Base-by-base conservation (phyloP, 2,329 filamentous ascomycete genomes). In the Coniochaeta pulveracea region DNA sequence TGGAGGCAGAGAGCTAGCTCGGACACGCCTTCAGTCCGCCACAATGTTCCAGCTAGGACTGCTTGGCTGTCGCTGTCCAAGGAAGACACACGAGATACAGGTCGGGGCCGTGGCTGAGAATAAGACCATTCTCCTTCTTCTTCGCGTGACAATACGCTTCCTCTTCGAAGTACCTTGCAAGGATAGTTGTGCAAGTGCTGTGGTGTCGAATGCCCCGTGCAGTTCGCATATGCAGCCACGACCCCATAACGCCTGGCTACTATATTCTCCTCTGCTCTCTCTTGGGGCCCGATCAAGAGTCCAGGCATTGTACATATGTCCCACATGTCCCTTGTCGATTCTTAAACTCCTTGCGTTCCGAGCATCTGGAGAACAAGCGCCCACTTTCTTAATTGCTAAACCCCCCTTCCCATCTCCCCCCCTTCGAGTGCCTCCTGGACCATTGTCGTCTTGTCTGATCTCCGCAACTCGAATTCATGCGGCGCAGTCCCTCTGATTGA, bases 311-410 rank as follows among this genome's bases (percentile, higher is more conserved):
- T 33, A 36, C 34, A 36, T 36, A 33, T 33, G 28, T 37, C 37
- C 35, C 37, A 37, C 43, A 37, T 37, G 35, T 41, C 50, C 54
- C 47, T n/a, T 54, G 50, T 56, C 50, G 43, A 48, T 53, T 58
- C 54, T 58, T 61, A 62, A 62, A 59, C 57, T 48, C 48, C 43
- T 51, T 53, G 52, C 32, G 48, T 55, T 52, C 50, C 56, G 48
- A 47, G 49, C 54, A 47, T 49, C 45, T 49, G 51, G 43, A 48
- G 49, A 57, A 54, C 49, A 51, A 45, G 46, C 45, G 43, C 41
- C 41, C 46, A n/a, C n/a, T 48, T 51, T 44, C 46, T 45, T 50
- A 51, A 49, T 51, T 49, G 47, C 49, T 51, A 43, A 52, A 44
- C 51, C 50, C 21, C n/a, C 21, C 21, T 8, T 23, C 21, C 21